Conservation (phyloP, 306 rosid species). For the Vachellia pachyceras region DNA sequence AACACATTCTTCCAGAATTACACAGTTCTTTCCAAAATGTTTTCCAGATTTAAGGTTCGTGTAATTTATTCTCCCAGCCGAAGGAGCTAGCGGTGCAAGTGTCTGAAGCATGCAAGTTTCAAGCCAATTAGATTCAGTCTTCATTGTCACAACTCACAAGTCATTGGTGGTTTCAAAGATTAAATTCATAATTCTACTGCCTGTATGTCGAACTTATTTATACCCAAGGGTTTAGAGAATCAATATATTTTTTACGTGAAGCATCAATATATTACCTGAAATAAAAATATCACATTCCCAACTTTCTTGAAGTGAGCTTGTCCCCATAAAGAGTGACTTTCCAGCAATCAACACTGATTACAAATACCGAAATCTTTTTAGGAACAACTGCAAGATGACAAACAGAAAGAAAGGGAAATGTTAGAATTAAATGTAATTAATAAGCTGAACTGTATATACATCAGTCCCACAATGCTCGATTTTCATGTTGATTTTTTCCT, state of each 20-base stretch:
- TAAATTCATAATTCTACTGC: neutral
- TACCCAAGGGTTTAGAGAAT: too few relatives aligned
- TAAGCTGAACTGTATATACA: neutral
- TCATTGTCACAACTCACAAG: neutral
- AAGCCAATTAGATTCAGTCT: neutral
- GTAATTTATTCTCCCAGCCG: neutral
- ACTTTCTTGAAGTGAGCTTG: constrained; percentile 74
- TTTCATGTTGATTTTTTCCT: neutral
- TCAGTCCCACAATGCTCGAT: neutral
- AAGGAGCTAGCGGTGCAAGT: neutral
- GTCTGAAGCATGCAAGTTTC: neutral
- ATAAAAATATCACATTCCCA: constrained; percentile 29
- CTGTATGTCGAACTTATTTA: too few relatives aligned
- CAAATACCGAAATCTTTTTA: constrained; percentile 69
- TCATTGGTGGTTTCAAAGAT: neutral
- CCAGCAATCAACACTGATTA: constrained; percentile 79
- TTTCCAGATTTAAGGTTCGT: neutral
- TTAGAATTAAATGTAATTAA: neutral
- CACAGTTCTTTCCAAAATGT: neutral
- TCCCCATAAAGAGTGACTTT: constrained; percentile 82
- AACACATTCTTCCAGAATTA: neutral
- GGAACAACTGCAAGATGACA: constrained; percentile 76
- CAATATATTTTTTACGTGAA: neutral
- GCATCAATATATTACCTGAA: constrained; percentile 33
- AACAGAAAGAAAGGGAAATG: constrained; percentile 26